Conservation (phyloP, 2,329 filamentous ascomycete genomes). For the Helicocarpus griseus region DNA sequence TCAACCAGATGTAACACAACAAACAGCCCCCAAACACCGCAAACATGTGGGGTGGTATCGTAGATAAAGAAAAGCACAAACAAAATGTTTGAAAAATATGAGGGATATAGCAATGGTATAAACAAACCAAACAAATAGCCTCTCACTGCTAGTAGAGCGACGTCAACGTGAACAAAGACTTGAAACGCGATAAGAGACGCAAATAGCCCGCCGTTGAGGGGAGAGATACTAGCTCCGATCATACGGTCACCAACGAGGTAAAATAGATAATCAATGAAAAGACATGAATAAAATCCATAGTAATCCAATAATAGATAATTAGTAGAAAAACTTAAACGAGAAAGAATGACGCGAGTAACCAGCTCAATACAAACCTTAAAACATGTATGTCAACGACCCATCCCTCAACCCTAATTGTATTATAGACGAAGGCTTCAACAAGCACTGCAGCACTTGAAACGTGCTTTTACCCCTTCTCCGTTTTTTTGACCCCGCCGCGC, state of each 20-base stretch:
- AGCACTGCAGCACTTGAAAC: background rate
- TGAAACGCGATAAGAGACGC: background rate
- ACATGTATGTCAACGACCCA: background rate
- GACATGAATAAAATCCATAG: background rate
- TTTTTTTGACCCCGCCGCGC: slow-evolving; percentile 1
- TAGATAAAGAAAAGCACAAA: background rate
- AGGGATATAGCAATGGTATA: background rate
- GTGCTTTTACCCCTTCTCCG: background rate
- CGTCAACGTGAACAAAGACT: background rate
- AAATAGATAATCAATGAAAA: background rate
- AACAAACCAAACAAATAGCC: background rate
- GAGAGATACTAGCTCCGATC: background rate
- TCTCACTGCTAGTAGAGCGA: background rate
- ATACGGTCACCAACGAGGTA: background rate
- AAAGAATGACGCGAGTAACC: background rate
- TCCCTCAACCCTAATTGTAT: background rate
- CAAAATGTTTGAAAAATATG: background rate
- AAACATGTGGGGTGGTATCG: background rate
- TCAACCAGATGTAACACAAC: background rate
- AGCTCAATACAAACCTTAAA: too few species aligned
- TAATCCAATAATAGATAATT: background rate
- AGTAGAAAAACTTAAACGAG: background rate
- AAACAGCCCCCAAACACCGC: background rate
- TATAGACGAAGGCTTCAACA: background rate
- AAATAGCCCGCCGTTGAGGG: background rate